Conservation (phyloP, 805 yeast genomes). For the Hyphopichia homilentoma region DNA sequence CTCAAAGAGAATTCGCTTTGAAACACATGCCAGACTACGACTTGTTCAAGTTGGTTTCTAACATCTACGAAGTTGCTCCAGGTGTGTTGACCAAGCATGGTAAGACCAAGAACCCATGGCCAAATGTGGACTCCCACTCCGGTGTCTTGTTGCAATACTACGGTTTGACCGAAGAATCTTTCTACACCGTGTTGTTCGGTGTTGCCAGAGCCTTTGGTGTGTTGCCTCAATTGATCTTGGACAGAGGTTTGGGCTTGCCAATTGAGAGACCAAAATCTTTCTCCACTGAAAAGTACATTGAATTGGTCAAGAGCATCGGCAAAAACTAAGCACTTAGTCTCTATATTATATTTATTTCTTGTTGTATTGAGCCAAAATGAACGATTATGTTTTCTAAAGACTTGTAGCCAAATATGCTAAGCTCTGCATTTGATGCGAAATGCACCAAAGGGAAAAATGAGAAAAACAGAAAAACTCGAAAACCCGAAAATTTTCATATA, state of each 20-base stretch:
- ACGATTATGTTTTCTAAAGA: too few relatives aligned
- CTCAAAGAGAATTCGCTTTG: slow-evolving; percentile 66
- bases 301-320: slow-evolving; percentile 56
- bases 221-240: slow-evolving; percentile 74
- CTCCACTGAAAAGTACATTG: slow-evolving; percentile 89
- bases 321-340: slow-evolving; percentile 1
- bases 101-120: slow-evolving; percentile 82
- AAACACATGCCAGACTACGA: slow-evolving; percentile 59
- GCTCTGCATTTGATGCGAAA: too few relatives aligned
- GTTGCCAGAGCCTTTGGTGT: slow-evolving; percentile 81
- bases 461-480: too few relatives aligned
- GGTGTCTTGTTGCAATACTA: slow-evolving; percentile 79
- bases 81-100: slow-evolving; percentile 73
- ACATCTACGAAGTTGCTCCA: slow-evolving; percentile 69
- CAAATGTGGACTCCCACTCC: slow-evolving; percentile 77
- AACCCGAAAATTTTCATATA: too few relatives aligned
- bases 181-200: slow-evolving; percentile 80
- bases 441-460: too few relatives aligned
- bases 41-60: slow-evolving; percentile 62
- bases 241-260: slow-evolving; percentile 71
- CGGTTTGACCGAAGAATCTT: slow-evolving; percentile 68
- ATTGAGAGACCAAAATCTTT: slow-evolving; percentile 84
- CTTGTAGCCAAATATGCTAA: too few relatives aligned
- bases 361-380: too few relatives aligned
- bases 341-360: too few relatives aligned